phyloP scores from a whole-genome alignment of 1,284 basidiomycete genomes.

The Peniophora sp. region DNA sequence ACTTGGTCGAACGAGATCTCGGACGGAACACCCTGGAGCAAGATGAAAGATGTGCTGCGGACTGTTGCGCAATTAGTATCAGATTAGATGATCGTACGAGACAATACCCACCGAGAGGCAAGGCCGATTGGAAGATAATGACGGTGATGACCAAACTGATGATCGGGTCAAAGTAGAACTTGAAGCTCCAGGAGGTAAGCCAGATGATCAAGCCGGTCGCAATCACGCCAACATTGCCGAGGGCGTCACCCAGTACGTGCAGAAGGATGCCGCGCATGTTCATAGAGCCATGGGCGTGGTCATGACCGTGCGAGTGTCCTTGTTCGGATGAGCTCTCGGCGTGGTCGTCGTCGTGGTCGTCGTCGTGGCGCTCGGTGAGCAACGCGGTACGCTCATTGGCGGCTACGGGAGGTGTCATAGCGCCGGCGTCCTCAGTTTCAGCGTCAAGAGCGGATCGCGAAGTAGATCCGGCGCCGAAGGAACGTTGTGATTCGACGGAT shows the following conservation, averaged over 20 bases:
- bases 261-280: conserved; percentile 95
- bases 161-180: conserved; percentile 89
- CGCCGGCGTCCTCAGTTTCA: background rate
- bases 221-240: conserved; percentile 98
- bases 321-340: conserved; percentile 5
- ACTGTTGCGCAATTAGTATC: conserved; percentile 36
- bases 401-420: background rate
- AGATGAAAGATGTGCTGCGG: conserved; percentile 90
- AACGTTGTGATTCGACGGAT: conserved; percentile 11
- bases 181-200: conserved; percentile 72
- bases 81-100: conserved; percentile 7
- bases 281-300: conserved; percentile 71
- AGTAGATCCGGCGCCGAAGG: conserved; percentile 9
- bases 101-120: conserved; percentile 73
- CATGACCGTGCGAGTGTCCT: conserved; percentile 37
- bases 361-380: conserved; percentile 16
- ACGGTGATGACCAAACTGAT: conserved; percentile 93
- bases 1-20: conserved; percentile 87
- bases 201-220: conserved; percentile 90
- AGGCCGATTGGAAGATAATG: conserved; percentile 94
- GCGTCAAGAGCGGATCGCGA: conserved; percentile 4
- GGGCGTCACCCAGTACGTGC: conserved; percentile 94
- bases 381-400: conserved; percentile 31
- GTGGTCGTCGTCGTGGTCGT: conserved; percentile 11
- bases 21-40: conserved; percentile 93